These are phyloP conservation scores for Saturnispora serradocipensis DNA, from an alignment of 805 yeast genomes.

Conservation along the genomic window DNA sequence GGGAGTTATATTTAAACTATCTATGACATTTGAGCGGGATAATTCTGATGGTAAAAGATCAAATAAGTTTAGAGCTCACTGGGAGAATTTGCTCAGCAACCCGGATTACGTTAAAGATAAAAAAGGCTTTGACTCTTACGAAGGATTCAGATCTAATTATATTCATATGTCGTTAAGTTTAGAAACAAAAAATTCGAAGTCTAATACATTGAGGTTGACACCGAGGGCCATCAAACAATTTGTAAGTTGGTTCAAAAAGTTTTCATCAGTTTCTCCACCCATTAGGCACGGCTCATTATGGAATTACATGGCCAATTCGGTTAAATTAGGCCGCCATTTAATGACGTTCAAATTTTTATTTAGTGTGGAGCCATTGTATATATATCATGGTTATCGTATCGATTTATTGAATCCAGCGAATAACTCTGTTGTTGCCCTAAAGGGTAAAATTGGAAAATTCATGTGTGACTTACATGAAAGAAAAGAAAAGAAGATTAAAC, in stretches of 20 bases:
- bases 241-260: slow-evolving; percentile 74
- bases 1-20: slow-evolving; percentile 48
- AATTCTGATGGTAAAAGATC: slow-evolving; percentile 29
- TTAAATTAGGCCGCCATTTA: slow-evolving; percentile 68
- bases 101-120: slow-evolving; percentile 41
- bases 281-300: slow-evolving; percentile 66
- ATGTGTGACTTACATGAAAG: slow-evolving; percentile 56
- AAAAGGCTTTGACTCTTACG: slow-evolving; percentile 64
- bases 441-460: slow-evolving; percentile 46
- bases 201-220: slow-evolving; percentile 66
- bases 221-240: slow-evolving; percentile 60
- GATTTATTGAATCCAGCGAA: slow-evolving; percentile 33
- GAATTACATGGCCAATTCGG: slow-evolving; percentile 42
- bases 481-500: slow-evolving; percentile 37
- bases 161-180: slow-evolving; percentile 62
- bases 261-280: slow-evolving; percentile 68
- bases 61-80: slow-evolving; percentile 44
- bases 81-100: slow-evolving; percentile 41
- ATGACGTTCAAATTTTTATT: slow-evolving; percentile 72
- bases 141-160: slow-evolving; percentile 67
- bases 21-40: slow-evolving; percentile 47
- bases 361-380: slow-evolving; percentile 56
- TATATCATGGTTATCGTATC: slow-evolving; percentile 60
- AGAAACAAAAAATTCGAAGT: slow-evolving; percentile 22
- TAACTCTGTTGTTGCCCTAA: slow-evolving; percentile 52